phyloP scores from a whole-genome alignment of 2,329 filamentous ascomycete species.

The Cytospora leucostoma region DNA sequence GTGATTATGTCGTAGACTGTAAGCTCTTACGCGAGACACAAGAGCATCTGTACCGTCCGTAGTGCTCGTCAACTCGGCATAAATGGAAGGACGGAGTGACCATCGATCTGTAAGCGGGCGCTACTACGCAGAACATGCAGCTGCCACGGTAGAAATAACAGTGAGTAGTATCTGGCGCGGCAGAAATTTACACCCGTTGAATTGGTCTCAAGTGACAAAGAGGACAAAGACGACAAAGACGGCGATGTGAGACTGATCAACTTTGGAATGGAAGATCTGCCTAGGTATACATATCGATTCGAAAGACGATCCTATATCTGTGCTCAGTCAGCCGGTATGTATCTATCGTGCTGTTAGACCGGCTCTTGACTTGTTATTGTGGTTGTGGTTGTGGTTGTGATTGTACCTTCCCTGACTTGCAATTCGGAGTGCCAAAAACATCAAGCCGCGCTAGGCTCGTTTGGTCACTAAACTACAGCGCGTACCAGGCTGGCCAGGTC shows the following conservation, averaged over 20 bases:
- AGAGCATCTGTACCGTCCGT: neutral
- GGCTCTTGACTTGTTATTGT: neutral
- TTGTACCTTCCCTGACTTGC: constrained; percentile 14
- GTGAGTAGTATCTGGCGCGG: neutral
- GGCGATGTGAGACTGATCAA: neutral
- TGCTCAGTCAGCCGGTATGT: neutral
- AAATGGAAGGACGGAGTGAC: neutral
- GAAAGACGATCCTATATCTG: too few relatives aligned
- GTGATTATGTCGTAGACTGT: too few relatives aligned
- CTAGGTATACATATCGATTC: too few relatives aligned
- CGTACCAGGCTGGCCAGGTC: constrained; percentile 9
- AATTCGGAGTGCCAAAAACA: constrained; percentile 15
- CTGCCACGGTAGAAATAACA: neutral
- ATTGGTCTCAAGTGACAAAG: neutral
- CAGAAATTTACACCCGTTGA: neutral
- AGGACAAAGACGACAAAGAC: neutral
- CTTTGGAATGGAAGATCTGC: neutral
- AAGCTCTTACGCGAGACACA: neutral
- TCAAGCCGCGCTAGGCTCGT: constrained; percentile 18
- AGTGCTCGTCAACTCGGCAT: neutral
- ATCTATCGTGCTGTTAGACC: neutral
- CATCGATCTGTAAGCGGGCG: neutral
- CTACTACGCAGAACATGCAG: neutral
- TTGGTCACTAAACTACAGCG: neutral
- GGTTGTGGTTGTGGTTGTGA: neutral